Evolutionary conservation across 495 filamentous ascomycete species (phyloP), one percentile per base, ranked within the genome.

Genomic region (Penicillium psychrofluorescens): DNA sequence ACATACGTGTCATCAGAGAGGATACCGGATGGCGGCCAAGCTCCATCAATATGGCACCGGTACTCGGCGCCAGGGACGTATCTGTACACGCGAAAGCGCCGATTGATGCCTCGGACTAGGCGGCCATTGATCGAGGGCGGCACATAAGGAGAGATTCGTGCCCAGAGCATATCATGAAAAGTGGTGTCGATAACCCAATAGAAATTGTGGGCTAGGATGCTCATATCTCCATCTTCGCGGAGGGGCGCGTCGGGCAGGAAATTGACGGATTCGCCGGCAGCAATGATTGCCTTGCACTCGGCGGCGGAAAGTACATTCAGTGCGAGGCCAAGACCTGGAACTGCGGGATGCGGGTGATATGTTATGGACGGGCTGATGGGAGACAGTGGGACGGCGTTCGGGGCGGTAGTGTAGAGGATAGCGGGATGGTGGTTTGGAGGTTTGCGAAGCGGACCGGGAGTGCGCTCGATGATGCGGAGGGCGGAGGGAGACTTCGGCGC

Each of bases 151-250:
- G 58, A 53, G 13, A 67, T 61, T 0, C 64, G 58, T 1, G 54
- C 44, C 64, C 64, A 67, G 16, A 67, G 62, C n/a, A 59, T 48
- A 33, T 67, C 62, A 37, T 67, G 64, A 56, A 67, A 67, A 12
- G 56, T 41, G 22, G 56, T 59, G 38, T 67, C 64, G 35, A 67
- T 53, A 9, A 67, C 48, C 64, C 64, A 67, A 52, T 67, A 67
- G 46, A 67, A 67, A 46, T 67, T 67, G 53, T 67, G 62, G n/a
- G 64, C 64, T 3, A 67, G 50, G 38, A 67, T 63, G 47, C 62
- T 66, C 46, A 64, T 49, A 33, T 65, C 64, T 7, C 60, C 62
- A 40, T 67, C 64, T 43, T 64, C 62, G 38, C 64, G 64, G 28
- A 66, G 52, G 35, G 64, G 64, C 8, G 58, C 62, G 32, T 67